Evolutionary conservation across 768 basidiomycete genomes (phyloP), one percentile per base, ranked within the genome.

Genomic region (Austroboletus eburneus): DNA sequence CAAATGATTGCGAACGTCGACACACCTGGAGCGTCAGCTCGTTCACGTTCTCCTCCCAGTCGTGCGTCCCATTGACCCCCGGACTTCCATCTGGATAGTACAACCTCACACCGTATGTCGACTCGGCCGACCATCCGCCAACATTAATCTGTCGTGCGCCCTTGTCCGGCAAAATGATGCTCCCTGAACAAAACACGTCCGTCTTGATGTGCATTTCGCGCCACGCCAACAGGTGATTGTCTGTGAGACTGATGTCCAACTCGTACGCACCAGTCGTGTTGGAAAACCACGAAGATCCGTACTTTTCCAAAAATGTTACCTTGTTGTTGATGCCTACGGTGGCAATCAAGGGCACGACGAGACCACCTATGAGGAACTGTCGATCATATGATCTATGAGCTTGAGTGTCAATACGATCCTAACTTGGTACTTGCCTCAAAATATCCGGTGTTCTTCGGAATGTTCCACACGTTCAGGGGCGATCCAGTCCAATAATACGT

Each of bases 261-360:
- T 91, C 88, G 51, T 87, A 89, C 1, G 85, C 86, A 8, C 86
- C 87, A n/a, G 88, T 87, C 4, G 82, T 74, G 63, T 87, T 87
- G 3, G 59, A 48, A 45, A 71, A 80, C 30, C 78, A 77, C 45
- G 73, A 74, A 20, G 86, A 87, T 9, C 85, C 83, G 3, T 46
- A 66, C 61, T 90, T 91, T 64, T 91, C 87, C 8, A 91, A 69
- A 69, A 90, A 86, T 2, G 81, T 76, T 38, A 90, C 81, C 58
- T 90, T 91, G 71, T 85, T 81, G 69, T 90, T 90, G 64, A 85
- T 72, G 1, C 87, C 86, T 23, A 91, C 68, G 0, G 87, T 89
- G 3, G 84, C 80, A 30, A 88, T 77, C 48, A 89, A 69, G 3
- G 87, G 86, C 14, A 87, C 80, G 42, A 87, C 73, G 27, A 87